A percentile compares a stretch with the other conserved stretches of the same genome.
Evolutionary conservation across 1,139 yeast genomes (phyloP).

Genomic region (Hyphopichia wangnamkhiaoensis): DNA sequence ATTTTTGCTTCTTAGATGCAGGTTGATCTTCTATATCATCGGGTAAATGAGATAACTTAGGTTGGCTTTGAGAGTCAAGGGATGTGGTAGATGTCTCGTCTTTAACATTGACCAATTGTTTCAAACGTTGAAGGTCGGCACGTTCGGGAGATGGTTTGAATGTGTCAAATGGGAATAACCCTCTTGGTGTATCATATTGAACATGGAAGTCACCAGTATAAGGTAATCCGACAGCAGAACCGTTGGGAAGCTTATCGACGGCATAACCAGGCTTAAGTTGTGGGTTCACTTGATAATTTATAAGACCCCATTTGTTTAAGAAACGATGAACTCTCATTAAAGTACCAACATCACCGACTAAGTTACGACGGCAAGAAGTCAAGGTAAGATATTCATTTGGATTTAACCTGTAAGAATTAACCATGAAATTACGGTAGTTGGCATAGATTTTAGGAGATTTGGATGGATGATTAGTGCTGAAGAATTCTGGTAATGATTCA

Average conservation of each 20-base stretch:
- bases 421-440: constrained; percentile 90
- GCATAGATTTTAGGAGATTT: constrained; percentile 88
- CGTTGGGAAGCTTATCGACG: constrained; percentile 58
- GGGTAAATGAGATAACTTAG: constrained; percentile 6
- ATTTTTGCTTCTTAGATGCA: constrained; percentile 42
- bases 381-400: constrained; percentile 92
- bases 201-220: constrained; percentile 69
- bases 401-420: constrained; percentile 86
- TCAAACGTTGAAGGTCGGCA: constrained; percentile 58
- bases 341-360: constrained; percentile 96
- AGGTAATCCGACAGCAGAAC: constrained; percentile 52
- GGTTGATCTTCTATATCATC: constrained; percentile 7
- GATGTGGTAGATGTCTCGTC: too few species aligned
- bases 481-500: constrained; percentile 89
- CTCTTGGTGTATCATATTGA: constrained; percentile 88
- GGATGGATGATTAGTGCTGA: constrained; percentile 69
- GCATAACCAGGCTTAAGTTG: constrained; percentile 64
- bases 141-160: constrained; percentile 57
- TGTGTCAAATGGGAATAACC: constrained; percentile 89
- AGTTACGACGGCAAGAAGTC: constrained; percentile 91
- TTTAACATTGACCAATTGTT: constrained; percentile 39
- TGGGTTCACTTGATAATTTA: constrained; percentile 87
- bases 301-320: constrained; percentile 92
- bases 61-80: background rate
- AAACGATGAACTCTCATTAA: constrained; percentile 88